These are phyloP conservation scores for Apiospora aurea DNA, from an alignment of 2,329 filamentous ascomycete species.

Conservation along the genomic window DNA sequence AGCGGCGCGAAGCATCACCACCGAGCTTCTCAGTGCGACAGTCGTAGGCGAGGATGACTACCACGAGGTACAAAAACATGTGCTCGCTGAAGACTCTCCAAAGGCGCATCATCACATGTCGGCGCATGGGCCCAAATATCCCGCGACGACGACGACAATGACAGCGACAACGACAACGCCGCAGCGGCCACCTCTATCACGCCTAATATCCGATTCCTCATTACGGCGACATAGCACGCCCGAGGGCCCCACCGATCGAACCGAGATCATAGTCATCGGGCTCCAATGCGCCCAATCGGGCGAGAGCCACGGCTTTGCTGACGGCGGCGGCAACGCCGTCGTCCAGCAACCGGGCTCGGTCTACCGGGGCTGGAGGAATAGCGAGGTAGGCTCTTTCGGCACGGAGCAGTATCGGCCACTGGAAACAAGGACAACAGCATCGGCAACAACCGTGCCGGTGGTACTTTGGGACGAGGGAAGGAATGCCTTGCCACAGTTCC, in stretches of 20 bases:
- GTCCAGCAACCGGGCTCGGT: neutral
- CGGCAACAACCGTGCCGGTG: neutral
- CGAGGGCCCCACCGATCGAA: neutral
- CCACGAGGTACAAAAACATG: neutral
- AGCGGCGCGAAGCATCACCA: neutral
- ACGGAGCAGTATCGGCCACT: neutral
- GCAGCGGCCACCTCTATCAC: neutral
- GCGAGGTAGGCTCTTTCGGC: neutral
- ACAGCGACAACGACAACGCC: neutral
- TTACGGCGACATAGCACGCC: neutral
- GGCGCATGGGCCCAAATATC: neutral
- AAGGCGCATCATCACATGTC: neutral
- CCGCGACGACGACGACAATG: neutral
- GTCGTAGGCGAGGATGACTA: neutral
- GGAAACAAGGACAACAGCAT: neutral
- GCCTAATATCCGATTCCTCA: neutral
- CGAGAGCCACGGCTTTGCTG: neutral
- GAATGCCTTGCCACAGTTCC: neutral
- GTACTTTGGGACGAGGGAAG: neutral
- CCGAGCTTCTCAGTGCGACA: neutral
- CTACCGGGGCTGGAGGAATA: neutral
- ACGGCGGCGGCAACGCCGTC: neutral
- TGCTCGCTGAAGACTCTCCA: neutral
- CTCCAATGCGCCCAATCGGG: neutral
- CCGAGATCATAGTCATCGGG: conserved; percentile 7